Percentiles rank a stretch among this genome's conserved stretches.
Evolutionary conservation across 202 grass and related monocot species (phyloP).

Genomic region (Schoenoplectus triqueter): DNA sequence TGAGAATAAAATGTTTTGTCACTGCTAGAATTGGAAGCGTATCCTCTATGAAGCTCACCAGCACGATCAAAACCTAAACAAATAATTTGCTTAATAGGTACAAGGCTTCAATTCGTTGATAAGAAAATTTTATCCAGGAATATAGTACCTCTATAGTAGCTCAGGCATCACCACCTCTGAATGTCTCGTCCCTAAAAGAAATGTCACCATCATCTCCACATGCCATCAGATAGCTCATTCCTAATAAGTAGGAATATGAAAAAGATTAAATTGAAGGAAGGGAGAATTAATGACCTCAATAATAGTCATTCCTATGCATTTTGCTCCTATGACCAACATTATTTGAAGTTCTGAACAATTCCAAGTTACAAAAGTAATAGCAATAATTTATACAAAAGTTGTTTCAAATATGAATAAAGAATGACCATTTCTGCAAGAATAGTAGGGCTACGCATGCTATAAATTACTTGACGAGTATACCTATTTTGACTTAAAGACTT

Average conservation of each 20-base stretch:
- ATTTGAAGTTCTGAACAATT: not conserved
- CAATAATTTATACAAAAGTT: no score
- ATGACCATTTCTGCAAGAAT: constrained; percentile 7
- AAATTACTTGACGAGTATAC: not conserved
- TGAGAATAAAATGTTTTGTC: constrained; percentile 58
- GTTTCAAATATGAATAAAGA: constrained; percentile 18
- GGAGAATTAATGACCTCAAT: constrained; percentile 21
- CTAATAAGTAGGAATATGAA: constrained; percentile 42
- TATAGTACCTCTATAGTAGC: constrained; percentile 68
- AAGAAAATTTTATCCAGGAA: constrained; percentile 31
- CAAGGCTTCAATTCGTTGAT: constrained; percentile 21
- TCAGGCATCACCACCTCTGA: constrained; percentile 61
- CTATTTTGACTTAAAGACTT: constrained; percentile 13
- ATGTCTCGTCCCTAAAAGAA: constrained; percentile 64
- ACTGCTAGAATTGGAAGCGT: constrained; percentile 54
- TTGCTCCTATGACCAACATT: not conserved
- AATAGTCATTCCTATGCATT: constrained; percentile 21
- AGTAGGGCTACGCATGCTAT: not conserved
- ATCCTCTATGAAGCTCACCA: constrained; percentile 60
- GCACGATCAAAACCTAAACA: constrained; percentile 55
- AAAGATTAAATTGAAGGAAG: not conserved
- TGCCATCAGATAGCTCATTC: constrained; percentile 61
- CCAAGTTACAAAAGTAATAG: not conserved
- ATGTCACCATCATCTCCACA: constrained; percentile 60
- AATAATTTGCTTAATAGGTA: constrained; percentile 30